Conservation (phyloP, 2,329 filamentous ascomycete genomes). For the Verticillium nubilum region DNA sequence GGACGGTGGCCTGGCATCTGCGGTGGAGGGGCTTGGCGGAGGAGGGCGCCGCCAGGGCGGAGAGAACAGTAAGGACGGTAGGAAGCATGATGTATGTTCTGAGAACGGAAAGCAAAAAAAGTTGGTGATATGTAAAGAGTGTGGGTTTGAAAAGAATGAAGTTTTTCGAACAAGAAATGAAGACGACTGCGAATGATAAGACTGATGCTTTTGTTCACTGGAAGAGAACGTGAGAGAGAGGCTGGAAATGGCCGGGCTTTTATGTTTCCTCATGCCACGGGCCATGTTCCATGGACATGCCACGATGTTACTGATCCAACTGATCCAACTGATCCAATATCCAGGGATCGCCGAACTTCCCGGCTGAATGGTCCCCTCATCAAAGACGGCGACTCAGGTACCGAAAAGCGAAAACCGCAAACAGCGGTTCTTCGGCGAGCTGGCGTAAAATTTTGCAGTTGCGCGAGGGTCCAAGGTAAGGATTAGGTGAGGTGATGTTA, state of each 20-base stretch:
- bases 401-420: too few relatives aligned
- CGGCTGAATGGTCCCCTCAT: background rate
- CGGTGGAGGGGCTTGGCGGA: background rate
- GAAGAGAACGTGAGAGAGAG: background rate
- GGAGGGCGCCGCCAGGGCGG: background rate
- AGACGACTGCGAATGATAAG: background rate
- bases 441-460: too few relatives aligned
- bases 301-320: background rate
- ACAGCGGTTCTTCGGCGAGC: too few relatives aligned
- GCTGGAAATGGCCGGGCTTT: background rate
- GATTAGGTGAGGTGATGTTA: background rate
- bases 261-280: background rate
- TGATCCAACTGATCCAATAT: background rate
- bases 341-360: background rate
- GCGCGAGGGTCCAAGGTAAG: too few relatives aligned
- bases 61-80: background rate
- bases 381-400: background rate
- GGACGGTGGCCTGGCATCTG: conserved; percentile 9
- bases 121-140: background rate
- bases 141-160: background rate
- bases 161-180: background rate
- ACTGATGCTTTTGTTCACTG: background rate
- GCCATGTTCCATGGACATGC: background rate
- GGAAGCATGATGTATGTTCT: background rate
- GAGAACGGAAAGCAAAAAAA: background rate